Base-by-base conservation (phyloP, 345 rosid genomes). In the Geranium rotundifolium region DNA sequence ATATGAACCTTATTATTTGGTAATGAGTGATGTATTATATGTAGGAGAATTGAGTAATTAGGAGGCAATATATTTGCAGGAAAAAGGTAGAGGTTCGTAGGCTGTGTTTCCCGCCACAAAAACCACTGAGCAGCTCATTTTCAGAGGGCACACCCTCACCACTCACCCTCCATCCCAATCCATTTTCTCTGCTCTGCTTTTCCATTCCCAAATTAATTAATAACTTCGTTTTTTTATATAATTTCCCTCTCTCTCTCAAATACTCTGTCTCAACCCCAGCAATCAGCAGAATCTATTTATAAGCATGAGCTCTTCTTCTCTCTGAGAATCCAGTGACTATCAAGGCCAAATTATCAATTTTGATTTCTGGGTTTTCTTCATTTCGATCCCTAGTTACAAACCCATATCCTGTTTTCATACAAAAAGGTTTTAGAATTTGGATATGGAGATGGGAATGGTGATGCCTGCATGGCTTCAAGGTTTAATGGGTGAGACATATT, bases 391-490 rank as follows among this genome's bases (percentile, higher is more conserved):
- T 31, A 31, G 37, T 7, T 2, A 2, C 3, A 31, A 7, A 31
- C 37, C 37, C 37, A 31, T 31, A 7, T 31, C 7, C 7, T 31
- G 37, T 31, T 31, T 31, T 31, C 3, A 31, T 31, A n/a, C n/a
- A n/a, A n/a, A n/a, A n/a, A n/a, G n/a, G n/a, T n/a, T n/a, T n/a
- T n/a, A n/a, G n/a, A n/a, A n/a, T n/a, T n/a, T n/a, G 17, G 46
- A 34, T 0, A 56, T 30, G 46, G 27, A 57, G 73, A 66, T 70
- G 55, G 37, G 37, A 2, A 31, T 31, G 37, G 59, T 34, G 34
- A 79, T 79, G 71, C 97, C 95, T 80, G 98, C 91, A 77, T 91
- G 96, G 98, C 88, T 91, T 7, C 74, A 76, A 63, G 87, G 91
- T 59, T 69, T 91, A 59, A 83, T 85, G 87, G 82, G 58, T 20